Conservation (phyloP, 2,329 filamentous ascomycete genomes). For the Geoglossum cookeanum region DNA sequence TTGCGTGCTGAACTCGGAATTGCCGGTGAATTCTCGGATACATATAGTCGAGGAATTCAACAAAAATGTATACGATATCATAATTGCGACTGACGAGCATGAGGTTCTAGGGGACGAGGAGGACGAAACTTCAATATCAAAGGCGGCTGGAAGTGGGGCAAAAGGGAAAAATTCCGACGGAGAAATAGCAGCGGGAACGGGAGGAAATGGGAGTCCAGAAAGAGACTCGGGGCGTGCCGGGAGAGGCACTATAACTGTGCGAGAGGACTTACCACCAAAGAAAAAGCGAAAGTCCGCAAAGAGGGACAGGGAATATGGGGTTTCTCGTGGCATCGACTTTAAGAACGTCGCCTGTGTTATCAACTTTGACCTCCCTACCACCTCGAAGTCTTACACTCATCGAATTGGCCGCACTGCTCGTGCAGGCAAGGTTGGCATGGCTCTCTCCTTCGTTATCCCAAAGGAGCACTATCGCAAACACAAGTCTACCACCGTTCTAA, state of each 20-base stretch:
- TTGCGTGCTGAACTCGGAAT: constrained; percentile 82
- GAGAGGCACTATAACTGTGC: constrained; percentile 18
- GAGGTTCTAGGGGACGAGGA: constrained; percentile 57
- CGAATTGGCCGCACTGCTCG: constrained; percentile 85
- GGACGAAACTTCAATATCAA: constrained; percentile 2
- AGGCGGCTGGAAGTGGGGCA: neutral
- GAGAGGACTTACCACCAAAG: constrained; percentile 21
- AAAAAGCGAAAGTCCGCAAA: constrained; percentile 44
- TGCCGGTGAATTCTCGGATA: constrained; percentile 80
- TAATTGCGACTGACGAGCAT: constrained; percentile 86
- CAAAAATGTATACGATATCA: constrained; percentile 89
- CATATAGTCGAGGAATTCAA: constrained; percentile 98
- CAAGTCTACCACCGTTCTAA: constrained; percentile 60
- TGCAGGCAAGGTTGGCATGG: constrained; percentile 81
- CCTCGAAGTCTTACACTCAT: constrained; percentile 88
- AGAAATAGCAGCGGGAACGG: constrained; percentile 12
- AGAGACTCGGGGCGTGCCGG: constrained; percentile 20
- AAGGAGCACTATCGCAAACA: constrained; percentile 70
- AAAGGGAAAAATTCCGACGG: constrained; percentile 4
- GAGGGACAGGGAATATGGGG: constrained; percentile 71
- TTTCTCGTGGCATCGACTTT: constrained; percentile 95
- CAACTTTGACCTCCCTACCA: constrained; percentile 87
- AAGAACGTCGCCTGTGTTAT: constrained; percentile 85
- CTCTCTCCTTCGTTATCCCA: constrained; percentile 86
- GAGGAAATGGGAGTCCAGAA: constrained; percentile 14